A percentile compares a stretch with the other conserved stretches of the same genome.
phyloP scores from a whole-genome alignment of 768 basidiomycete genomes.

The Psilocybe subaeruginosa region DNA sequence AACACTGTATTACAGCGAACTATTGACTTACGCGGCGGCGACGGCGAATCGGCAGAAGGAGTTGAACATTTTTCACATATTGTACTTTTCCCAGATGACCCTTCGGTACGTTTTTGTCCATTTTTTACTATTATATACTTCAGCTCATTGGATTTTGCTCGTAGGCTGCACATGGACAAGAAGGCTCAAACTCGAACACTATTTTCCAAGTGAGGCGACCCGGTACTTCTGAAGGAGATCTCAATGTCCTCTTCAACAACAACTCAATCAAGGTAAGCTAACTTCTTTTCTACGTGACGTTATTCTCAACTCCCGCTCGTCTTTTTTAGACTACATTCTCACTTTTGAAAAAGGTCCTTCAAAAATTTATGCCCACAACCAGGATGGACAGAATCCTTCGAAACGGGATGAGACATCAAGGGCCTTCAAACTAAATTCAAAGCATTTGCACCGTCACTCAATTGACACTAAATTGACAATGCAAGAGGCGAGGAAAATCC shows the following conservation, averaged over 20 bases:
- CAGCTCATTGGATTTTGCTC: no score
- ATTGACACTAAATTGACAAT: no score
- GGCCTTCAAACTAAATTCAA: neutral
- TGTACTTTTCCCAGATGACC: neutral
- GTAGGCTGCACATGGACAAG: no score
- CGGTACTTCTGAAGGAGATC: no score
- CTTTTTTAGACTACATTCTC: neutral
- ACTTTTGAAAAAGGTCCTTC: neutral
- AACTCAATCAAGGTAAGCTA: no score
- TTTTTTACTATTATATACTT: neutral
- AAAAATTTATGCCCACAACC: neutral
- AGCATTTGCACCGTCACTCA: neutral
- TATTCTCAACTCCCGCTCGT: no score
- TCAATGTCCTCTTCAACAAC: neutral
- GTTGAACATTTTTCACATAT: neutral
- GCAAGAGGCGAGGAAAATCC: no score
- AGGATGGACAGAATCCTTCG: neutral
- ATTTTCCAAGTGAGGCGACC: no score
- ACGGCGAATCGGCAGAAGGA: neutral
- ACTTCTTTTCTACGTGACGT: no score
- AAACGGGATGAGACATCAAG: neutral
- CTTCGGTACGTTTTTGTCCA: neutral
- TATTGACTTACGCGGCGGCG: neutral
- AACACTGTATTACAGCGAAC: neutral
- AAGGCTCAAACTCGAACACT: no score